Evolutionary conservation across 306 rosid genomes (phyloP).

Genomic region (Chamaecrista fasciculata): DNA sequence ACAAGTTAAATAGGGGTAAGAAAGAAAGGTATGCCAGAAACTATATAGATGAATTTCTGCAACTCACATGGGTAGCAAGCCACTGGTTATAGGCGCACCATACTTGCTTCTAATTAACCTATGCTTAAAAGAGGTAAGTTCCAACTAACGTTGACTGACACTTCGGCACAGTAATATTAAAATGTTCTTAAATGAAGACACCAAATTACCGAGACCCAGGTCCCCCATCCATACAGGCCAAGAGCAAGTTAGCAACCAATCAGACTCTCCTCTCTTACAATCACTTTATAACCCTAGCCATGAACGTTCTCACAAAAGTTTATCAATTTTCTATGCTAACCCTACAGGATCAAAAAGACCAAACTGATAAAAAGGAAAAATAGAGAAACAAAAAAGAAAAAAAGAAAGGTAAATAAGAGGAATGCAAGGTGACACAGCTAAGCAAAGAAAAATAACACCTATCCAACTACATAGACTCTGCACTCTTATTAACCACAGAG

Average conservation of each 20-base stretch:
- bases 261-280: background rate
- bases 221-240: too few relatives aligned
- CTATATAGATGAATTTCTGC: background rate
- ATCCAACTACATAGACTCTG: background rate
- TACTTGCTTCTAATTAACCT: background rate
- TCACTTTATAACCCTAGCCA: background rate
- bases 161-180: background rate
- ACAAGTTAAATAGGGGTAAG: too few relatives aligned
- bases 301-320: background rate
- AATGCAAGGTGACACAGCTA: background rate
- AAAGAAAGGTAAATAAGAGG: too few relatives aligned
- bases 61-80: background rate
- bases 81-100: background rate
- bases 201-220: background rate
- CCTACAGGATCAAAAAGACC: background rate
- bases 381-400: too few relatives aligned
- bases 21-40: background rate
- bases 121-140: background rate
- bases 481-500: background rate
- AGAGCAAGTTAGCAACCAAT: conserved; percentile 1
- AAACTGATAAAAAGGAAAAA: background rate
- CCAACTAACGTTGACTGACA: background rate
- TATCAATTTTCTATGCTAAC: background rate
- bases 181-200: background rate
- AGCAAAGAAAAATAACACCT: background rate